phyloP scores from a whole-genome alignment of 2,329 filamentous ascomycete species.

The Claviceps pazoutovae region DNA sequence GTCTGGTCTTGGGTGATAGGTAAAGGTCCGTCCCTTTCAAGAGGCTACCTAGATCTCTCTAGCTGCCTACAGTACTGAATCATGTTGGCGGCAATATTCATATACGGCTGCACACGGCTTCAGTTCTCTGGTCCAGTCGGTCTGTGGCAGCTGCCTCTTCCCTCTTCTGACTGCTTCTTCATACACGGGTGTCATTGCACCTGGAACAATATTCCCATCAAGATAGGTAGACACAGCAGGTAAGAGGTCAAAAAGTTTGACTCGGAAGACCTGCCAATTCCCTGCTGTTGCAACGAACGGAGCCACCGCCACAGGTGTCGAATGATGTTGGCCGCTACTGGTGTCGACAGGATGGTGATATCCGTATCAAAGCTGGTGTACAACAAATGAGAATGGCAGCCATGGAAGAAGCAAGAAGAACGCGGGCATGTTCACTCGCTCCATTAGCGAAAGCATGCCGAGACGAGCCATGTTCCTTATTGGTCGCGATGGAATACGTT shows the following conservation, averaged over 20 bases:
- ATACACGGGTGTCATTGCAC: neutral
- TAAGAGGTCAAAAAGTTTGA: too few relatives aligned
- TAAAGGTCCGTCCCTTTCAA: neutral
- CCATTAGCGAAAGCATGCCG: neutral
- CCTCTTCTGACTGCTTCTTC: neutral
- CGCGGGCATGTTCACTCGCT: neutral
- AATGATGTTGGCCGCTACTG: neutral
- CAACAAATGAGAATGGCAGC: neutral
- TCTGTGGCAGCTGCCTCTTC: neutral
- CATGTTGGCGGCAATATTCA: neutral
- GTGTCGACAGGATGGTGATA: neutral
- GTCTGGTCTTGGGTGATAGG: neutral
- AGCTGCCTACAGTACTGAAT: neutral
- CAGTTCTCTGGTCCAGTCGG: neutral
- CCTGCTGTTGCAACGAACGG: too few relatives aligned
- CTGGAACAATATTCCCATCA: neutral
- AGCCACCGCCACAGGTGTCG: too few relatives aligned
- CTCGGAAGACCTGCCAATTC: too few relatives aligned
- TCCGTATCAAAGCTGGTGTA: neutral
- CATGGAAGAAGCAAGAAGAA: neutral
- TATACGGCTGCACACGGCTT: neutral
- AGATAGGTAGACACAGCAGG: neutral
- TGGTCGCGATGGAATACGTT: neutral
- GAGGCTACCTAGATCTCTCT: neutral
- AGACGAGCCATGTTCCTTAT: neutral